A percentile compares a stretch with the other conserved stretches of the same genome.
Conservation (phyloP, 495 filamentous ascomycete species). For the Neurospora pannonica region DNA sequence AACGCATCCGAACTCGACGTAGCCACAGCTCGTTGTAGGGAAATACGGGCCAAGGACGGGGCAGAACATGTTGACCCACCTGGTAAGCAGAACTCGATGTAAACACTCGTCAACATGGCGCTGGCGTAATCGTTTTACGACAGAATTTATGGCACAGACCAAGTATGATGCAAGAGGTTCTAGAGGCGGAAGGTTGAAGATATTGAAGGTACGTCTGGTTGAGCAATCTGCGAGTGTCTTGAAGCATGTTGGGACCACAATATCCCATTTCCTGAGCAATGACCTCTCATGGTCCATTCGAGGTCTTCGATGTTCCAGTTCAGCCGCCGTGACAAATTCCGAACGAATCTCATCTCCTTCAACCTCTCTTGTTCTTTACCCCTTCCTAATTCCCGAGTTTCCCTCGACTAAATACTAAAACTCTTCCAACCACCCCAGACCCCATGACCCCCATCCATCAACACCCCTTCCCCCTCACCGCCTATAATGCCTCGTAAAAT, state of each 20-base stretch:
- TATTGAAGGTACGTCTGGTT: background rate
- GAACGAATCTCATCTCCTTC: background rate
- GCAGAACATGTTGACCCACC: too few species aligned
- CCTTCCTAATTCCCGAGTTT: background rate
- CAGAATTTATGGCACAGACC: too few species aligned
- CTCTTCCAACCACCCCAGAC: background rate
- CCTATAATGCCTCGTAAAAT: slow-evolving; percentile 35
- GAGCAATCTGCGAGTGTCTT: background rate
- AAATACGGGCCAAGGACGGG: too few species aligned
- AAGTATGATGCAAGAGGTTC: background rate
- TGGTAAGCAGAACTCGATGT: too few species aligned
- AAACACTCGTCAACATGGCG: too few species aligned
- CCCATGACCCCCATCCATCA: background rate
- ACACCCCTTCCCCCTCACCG: background rate
- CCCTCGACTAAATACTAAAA: background rate
- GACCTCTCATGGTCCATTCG: background rate
- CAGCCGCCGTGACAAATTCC: background rate
- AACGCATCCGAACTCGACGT: too few species aligned
- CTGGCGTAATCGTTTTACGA: too few species aligned
- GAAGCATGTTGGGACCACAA: background rate
- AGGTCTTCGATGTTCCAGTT: background rate
- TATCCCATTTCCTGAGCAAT: background rate
- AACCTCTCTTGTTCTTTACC: too few species aligned
- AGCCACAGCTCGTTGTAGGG: too few species aligned
- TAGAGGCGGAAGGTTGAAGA: background rate